Base-by-base conservation (phyloP, 108 stramenopile species). In the Fistulifera solaris region DNA sequence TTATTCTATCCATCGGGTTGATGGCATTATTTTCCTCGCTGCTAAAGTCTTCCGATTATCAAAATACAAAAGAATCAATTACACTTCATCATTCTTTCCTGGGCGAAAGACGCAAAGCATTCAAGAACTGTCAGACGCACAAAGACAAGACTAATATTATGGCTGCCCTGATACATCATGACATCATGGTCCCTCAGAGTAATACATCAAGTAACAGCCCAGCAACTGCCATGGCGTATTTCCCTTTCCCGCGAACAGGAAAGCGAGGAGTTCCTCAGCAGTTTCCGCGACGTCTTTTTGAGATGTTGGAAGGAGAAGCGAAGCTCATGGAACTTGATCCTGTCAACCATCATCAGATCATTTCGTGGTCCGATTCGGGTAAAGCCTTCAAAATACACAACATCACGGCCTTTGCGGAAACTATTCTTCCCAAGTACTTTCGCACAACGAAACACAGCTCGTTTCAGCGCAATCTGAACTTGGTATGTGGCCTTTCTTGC, bases 401-500 rank as follows among this genome's bases (percentile, higher is more conserved):
- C 69, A 76, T 80, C 5, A 46, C 73, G 6, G 41, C 56, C 19
- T 96, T 96, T 70, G 56, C 86, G 28, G 31, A 63, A 27, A 65
- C 58, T 4, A 71, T 94, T 13, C 76, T 96, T 38, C 83, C 90
- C 11, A 69, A 75, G 38, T 94, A 90, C 70, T 96, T 96, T 56
- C 78, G 85, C 48, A 94, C 92, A 39, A 83, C 77, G 31, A 92
- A 90, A 66, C 92, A 81, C 67, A 85, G 88, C 43, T 87, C 85
- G 38, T 94, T 96, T 56, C 92, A 94, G 61, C 65, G 94, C 58
- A 93, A 95, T 67, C 64, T 95, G 8, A 95, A 95, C 59, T 55
- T 88, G 80, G 86, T 83, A 77, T 71, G 82, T 70, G 11, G 28
- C 8, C 25, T 19, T 11, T 48, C 13, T 48, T 41, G 56, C 13